phyloP scores from a whole-genome alignment of 176 grass and related monocot genomes.

The Phyllostachys edulis region DNA sequence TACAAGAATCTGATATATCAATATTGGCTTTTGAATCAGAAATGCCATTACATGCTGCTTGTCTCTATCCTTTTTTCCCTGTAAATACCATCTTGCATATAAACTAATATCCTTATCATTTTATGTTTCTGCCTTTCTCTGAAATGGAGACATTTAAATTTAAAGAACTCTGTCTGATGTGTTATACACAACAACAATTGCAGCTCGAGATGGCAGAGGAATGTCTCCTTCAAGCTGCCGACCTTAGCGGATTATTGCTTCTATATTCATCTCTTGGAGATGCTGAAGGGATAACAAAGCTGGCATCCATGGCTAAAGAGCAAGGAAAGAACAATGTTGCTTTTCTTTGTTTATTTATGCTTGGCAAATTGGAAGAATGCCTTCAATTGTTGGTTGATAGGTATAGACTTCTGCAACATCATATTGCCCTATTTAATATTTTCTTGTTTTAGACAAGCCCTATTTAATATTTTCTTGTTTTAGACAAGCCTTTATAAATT shows the following conservation, averaged over 20 bases:
- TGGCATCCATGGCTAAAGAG: slow-evolving; percentile 75
- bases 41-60: background rate
- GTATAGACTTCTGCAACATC: slow-evolving; percentile 35
- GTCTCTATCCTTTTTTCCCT: background rate
- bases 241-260: slow-evolving; percentile 78
- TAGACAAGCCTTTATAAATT: background rate
- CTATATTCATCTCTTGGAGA: slow-evolving; percentile 90
- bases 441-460: background rate
- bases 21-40: background rate
- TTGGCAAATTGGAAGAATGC: slow-evolving; percentile 82
- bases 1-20: background rate
- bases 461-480: slow-evolving; percentile 15
- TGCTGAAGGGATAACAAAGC: slow-evolving; percentile 78
- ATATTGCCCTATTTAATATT: background rate
- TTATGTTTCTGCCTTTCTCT: background rate
- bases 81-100: background rate
- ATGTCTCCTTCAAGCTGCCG: slow-evolving; percentile 63
- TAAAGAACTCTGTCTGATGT: background rate
- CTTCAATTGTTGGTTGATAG: slow-evolving; percentile 81
- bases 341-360: slow-evolving; percentile 85
- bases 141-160: slow-evolving; percentile 17
- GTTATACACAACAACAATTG: background rate
- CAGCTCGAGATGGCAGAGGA: slow-evolving; percentile 85
- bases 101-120: background rate
- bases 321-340: slow-evolving; percentile 94